A percentile compares a stretch with the other conserved stretches of the same genome.
Evolutionary conservation across 176 grass and related monocot genomes (phyloP).

Genomic region (Paspalum vaginatum): DNA sequence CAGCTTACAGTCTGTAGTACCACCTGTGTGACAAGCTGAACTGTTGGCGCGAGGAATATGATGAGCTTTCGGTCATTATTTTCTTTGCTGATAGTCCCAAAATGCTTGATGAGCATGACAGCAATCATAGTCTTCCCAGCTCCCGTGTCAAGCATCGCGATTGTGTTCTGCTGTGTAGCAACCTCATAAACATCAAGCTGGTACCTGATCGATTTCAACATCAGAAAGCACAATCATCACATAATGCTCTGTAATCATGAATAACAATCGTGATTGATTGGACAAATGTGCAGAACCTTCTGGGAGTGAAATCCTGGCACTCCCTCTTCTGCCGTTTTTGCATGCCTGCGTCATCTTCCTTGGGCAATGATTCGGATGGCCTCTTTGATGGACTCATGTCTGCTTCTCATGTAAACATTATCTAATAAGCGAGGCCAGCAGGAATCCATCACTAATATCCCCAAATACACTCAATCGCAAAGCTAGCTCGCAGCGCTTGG

Average conservation of each 20-base stretch:
- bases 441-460: neutral
- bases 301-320: slow-evolving; percentile 41
- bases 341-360: slow-evolving; percentile 19
- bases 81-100: slow-evolving; percentile 43
- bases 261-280: neutral
- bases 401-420: slow-evolving; percentile 25
- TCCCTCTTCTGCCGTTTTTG: slow-evolving; percentile 40
- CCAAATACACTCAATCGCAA: neutral
- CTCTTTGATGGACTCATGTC: slow-evolving; percentile 47
- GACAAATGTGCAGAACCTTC: slow-evolving; percentile 36
- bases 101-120: slow-evolving; percentile 79
- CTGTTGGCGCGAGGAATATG: slow-evolving; percentile 80
- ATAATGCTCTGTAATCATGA: neutral
- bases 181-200: slow-evolving; percentile 79
- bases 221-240: slow-evolving; percentile 2
- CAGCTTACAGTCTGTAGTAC: neutral
- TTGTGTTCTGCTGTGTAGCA: slow-evolving; percentile 69
- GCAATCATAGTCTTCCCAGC: slow-evolving; percentile 91
- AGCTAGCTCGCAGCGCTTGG: neutral
- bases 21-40: slow-evolving; percentile 80
- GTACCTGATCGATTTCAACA: slow-evolving; percentile 55
- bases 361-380: neutral
- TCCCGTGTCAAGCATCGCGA: slow-evolving; percentile 82
- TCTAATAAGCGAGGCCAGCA: slow-evolving; percentile 1
- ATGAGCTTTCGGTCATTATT: slow-evolving; percentile 56